Base-by-base conservation (phyloP, 305 asterid species). In the Fraxinus floribunda region DNA sequence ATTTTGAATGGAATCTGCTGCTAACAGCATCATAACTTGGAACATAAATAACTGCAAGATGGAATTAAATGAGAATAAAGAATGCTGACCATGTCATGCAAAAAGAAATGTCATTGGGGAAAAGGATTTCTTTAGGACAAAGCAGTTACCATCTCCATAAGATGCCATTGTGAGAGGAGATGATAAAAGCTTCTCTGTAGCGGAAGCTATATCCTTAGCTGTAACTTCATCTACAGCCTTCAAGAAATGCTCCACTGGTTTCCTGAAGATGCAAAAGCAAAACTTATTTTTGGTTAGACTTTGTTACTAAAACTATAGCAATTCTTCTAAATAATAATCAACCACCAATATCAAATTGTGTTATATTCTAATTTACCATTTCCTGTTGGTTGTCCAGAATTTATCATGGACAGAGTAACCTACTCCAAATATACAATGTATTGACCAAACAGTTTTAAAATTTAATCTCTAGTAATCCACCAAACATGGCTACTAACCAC, bases 121-220 rank as follows among this genome's bases (percentile, higher is more conserved):
- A 44, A 36, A 13, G 7, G 29, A 80, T 32, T 34, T 34, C 2
- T 80, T 5, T 8, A 41, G 36, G 60, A 72, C 55, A 75, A 26
- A 80, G 32, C 38, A 78, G 75, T 89, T 94, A 96, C 99, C 99
- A 41, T 94, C 98, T 87, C 99, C 98, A 75, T 92, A 92, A 22
- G 97, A 93, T 74, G 98, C 99, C 97, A 96, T 86, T 73, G 98
- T 92, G 78, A 96, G 97, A 72, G 98, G 99, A 46, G 97, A 90
- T 16, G 88, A 72, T 29, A 96, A 22, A 70, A 96, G 95, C 86
- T 89, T 90, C 75, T 86, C 82, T 11, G 88, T 88, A 30, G 79
- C 18, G 6, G 83, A 39, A 79, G 91, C 73, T 74, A 96, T 91
- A 86, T 94, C 98, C 73, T 88, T 80, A 2, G 80, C 78, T 24